phyloP scores from a whole-genome alignment of 768 basidiomycete genomes.

The Suillus brevipes region DNA sequence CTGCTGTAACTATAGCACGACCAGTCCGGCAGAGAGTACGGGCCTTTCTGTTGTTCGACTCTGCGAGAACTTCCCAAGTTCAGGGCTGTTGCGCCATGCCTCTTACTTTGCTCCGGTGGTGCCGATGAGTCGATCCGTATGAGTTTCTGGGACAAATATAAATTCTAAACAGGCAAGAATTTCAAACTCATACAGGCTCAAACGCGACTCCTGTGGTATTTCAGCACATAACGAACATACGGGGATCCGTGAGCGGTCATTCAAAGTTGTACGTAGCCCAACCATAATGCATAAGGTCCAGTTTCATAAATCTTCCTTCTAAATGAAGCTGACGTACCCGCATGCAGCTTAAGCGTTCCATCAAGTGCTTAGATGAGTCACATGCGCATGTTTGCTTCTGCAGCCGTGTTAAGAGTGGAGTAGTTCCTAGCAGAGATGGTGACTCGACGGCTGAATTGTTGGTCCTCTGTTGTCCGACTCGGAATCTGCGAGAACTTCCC shows the following conservation, averaged over 20 bases:
- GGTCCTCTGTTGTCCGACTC: slow-evolving; percentile 1
- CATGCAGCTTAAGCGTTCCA: slow-evolving; percentile 73
- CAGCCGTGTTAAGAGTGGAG: slow-evolving; percentile 75
- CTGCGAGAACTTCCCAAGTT: neutral
- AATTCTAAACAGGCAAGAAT: neutral
- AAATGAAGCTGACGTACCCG: slow-evolving; percentile 43
- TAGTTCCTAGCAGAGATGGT: slow-evolving; percentile 76
- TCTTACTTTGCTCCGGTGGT: neutral
- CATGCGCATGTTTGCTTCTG: slow-evolving; percentile 45
- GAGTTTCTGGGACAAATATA: neutral
- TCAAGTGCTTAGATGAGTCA: slow-evolving; percentile 44
- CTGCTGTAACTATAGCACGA: too few relatives aligned
- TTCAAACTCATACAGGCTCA: neutral
- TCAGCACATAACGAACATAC: slow-evolving; percentile 66
- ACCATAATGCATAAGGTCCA: neutral
- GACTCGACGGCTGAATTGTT: slow-evolving; percentile 46
- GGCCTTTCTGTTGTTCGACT: neutral
- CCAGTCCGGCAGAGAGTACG: neutral
- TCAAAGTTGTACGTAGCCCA: neutral
- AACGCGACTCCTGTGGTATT: slow-evolving; percentile 33
- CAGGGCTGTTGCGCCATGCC: neutral
- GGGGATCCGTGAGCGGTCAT: slow-evolving; percentile 49
- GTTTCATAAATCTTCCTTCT: neutral
- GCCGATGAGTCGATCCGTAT: neutral
- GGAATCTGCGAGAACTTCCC: neutral